Percentiles rank a stretch among this genome's conserved stretches.
Conservation (phyloP, 192 early-diverging fungal genomes). For the Pilobolus umbonatus region DNA sequence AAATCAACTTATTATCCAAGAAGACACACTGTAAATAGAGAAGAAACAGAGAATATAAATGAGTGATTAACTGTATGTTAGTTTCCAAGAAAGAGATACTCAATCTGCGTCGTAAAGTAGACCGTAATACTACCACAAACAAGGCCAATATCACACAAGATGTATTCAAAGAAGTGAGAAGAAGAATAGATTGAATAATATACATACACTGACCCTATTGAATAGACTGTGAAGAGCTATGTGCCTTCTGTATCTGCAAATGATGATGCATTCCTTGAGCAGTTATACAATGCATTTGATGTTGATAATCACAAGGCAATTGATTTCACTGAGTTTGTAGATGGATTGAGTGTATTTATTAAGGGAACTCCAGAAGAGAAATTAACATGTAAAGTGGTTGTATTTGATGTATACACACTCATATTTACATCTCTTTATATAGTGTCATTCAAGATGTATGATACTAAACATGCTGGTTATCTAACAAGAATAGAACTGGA, state of each 20-base stretch:
- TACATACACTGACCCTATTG: neutral
- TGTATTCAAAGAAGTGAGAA: slow-evolving; percentile 58
- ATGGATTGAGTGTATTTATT: slow-evolving; percentile 67
- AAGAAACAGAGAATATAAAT: neutral
- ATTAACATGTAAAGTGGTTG: slow-evolving; percentile 15
- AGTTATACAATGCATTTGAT: slow-evolving; percentile 77
- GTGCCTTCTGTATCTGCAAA: slow-evolving; percentile 52
- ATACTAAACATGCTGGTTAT: slow-evolving; percentile 71
- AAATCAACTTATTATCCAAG: slow-evolving; percentile 34
- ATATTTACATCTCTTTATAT: slow-evolving; percentile 1
- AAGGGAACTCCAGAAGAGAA: slow-evolving; percentile 70
- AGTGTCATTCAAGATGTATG: slow-evolving; percentile 80
- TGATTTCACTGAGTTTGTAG: slow-evolving; percentile 54
- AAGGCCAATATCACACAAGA: slow-evolving; percentile 56
- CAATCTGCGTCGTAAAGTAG: slow-evolving; percentile 39
- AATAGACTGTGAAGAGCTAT: slow-evolving; percentile 50
- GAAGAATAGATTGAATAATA: neutral
- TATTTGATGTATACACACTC: neutral
- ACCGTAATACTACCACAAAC: slow-evolving; percentile 19
- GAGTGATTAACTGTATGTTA: slow-evolving; percentile 6
- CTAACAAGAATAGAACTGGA: slow-evolving; percentile 69
- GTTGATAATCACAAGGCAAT: slow-evolving; percentile 55
- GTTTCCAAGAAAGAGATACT: slow-evolving; percentile 45
- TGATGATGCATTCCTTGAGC: slow-evolving; percentile 68
- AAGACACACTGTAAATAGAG: slow-evolving; percentile 42